Base-by-base conservation (phyloP, 345 rosid species). In the Combretum micranthum region DNA sequence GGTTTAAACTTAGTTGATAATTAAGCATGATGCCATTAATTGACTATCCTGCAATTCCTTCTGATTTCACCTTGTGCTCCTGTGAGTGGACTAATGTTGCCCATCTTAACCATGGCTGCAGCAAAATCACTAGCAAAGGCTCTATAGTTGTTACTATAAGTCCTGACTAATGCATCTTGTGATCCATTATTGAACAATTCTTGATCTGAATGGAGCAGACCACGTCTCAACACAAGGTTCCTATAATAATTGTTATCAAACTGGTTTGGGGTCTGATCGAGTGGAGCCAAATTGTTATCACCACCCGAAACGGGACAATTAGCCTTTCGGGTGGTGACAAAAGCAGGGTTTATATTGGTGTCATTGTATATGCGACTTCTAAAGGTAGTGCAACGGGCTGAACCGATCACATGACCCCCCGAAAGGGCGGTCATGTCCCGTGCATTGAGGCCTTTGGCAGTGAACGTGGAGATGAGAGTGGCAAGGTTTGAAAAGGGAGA, bases 201-300 rank as follows among this genome's bases (percentile, higher is more conserved):
- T 60, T 77, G 79, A 60, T 80, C 80, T 0, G 83, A 71, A 46
- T 72, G 85, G 32, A 80, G 78, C 15, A 80, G 69, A 15, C 80
- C 85, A 2, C 72, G 72, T 42, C 5, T 63, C 5, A 15, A 56
- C 42, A 75, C 63, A 0, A 80, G 70, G 55, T 59, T 50, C 26
- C 4, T 20, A 60, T 55, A 80, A 43, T 80, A 77, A 8, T 14
- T 15, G 25, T 67, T 77, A 44, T 72, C 79, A 47, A 77, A 77
- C 49, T 19, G 39, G 17, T 15, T 52, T 0, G 78, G 77, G 12
- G 73, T 69, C 20, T 7, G 49, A 49, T 80, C 80, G 0, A 80
- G 61, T 1, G 77, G 67, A 12, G 71, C 66, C 17, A 74, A 42
- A 23, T 64, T 77, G 67, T 22, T 8, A 25, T 69, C 77, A 4